Percentiles rank a stretch among this genome's conserved stretches.
Evolutionary conservation across 179 eudicot genomes (phyloP).

Genomic region (Beta corolliflora): DNA sequence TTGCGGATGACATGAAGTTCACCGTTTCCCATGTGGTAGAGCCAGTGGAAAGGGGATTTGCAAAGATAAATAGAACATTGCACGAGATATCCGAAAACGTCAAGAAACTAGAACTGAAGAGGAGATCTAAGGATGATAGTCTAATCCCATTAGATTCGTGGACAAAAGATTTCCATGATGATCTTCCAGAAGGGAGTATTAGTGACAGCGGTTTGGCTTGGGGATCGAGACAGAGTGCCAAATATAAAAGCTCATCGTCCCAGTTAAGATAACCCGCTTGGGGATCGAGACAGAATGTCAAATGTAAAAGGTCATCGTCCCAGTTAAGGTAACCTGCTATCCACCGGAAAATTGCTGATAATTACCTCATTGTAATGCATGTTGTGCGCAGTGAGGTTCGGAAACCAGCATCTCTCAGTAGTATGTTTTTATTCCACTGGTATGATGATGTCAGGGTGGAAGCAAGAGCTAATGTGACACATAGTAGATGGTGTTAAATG

Average conservation of each 20-base stretch:
- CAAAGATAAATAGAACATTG: conserved; percentile 78
- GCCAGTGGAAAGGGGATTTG: conserved; percentile 94
- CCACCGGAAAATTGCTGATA: not conserved
- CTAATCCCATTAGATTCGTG: conserved; percentile 71
- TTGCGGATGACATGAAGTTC: conserved; percentile 94
- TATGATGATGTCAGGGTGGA: conserved; percentile 11
- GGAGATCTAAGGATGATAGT: conserved; percentile 79
- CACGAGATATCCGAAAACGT: conserved; percentile 89
- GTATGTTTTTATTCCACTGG: not conserved
- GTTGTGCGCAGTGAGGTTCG: not conserved
- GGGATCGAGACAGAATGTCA: conserved; percentile 45
- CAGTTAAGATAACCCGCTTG: conserved; percentile 40
- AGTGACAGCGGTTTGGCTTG: conserved; percentile 84
- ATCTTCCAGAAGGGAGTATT: conserved; percentile 62
- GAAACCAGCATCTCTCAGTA: conserved; percentile 9
- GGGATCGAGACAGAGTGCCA: conserved; percentile 45
- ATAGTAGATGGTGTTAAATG: conserved; percentile 8
- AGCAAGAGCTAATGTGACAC: conserved; percentile 16
- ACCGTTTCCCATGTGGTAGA: conserved; percentile 94
- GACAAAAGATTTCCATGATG: conserved; percentile 59
- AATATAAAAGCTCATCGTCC: conserved; percentile 42
- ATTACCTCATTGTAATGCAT: not conserved
- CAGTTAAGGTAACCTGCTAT: conserved; percentile 31
- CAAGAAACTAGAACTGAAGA: conserved; percentile 61
- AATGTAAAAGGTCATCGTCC: conserved; percentile 42